phyloP scores from a whole-genome alignment of 2,329 filamentous ascomycete genomes.

The Aspergillus calidoustus region DNA sequence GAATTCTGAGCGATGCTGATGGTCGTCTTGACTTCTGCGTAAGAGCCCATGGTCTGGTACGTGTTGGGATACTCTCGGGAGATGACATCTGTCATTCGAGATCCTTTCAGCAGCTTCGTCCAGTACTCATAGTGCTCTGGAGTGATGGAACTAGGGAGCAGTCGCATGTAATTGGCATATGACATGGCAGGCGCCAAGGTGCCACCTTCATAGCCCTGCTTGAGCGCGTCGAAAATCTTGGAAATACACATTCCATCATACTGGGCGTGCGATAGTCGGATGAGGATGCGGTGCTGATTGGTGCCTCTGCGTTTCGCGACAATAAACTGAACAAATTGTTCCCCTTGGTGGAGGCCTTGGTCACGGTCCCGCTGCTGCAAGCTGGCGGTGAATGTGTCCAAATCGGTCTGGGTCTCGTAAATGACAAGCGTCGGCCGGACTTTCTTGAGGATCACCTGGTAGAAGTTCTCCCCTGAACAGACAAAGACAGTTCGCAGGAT shows the following conservation, averaged over 20 bases:
- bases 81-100: background rate
- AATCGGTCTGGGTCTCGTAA: conserved; percentile 56
- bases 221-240: background rate
- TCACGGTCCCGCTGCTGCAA: conserved; percentile 62
- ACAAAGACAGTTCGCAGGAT: conserved; percentile 70
- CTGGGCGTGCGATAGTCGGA: background rate
- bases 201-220: background rate
- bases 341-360: conserved; percentile 61
- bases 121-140: background rate
- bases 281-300: conserved; percentile 50
- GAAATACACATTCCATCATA: background rate
- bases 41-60: background rate
- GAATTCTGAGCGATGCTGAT: background rate
- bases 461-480: conserved; percentile 53
- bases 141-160: background rate
- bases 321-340: conserved; percentile 65
- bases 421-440: conserved; percentile 57
- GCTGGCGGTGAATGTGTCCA: conserved; percentile 57
- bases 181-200: background rate
- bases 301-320: conserved; percentile 51
- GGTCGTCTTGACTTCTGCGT: background rate
- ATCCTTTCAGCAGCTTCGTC: background rate
- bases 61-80: background rate
- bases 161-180: background rate
- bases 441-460: conserved; percentile 63